A percentile compares a stretch with the other conserved stretches of the same genome.
Conservation (phyloP, 169 alveolate genomes). For the Plasmodium gallinaceum region DNA sequence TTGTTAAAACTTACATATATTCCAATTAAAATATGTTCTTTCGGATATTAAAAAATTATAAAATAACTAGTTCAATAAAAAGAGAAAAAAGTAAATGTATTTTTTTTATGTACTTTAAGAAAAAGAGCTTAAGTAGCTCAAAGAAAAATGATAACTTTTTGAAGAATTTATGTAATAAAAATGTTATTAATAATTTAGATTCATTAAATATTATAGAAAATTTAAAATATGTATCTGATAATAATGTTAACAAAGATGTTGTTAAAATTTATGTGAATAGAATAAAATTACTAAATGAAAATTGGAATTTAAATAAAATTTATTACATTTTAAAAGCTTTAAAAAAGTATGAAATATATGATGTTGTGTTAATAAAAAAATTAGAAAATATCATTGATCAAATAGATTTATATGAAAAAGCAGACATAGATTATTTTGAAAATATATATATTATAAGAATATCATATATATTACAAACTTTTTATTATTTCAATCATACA, state of each 20-base stretch:
- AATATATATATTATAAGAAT: constrained; percentile 64
- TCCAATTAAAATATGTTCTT: no score
- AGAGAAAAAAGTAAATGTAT: background rate
- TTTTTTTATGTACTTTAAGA: constrained; percentile 3
- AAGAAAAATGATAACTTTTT: constrained; percentile 8
- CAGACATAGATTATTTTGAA: constrained; percentile 48
- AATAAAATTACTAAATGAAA: constrained; percentile 36
- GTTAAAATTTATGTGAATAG: constrained; percentile 26
- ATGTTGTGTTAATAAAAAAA: constrained; percentile 24
- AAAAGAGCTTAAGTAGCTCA: background rate
- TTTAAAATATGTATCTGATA: constrained; percentile 54
- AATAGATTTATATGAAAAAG: constrained; percentile 4
- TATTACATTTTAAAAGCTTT: constrained; percentile 62
- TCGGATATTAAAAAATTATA: no score
- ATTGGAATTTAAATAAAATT: constrained; percentile 63
- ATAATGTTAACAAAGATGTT: constrained; percentile 41
- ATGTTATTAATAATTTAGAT: constrained; percentile 60
- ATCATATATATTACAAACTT: constrained; percentile 55
- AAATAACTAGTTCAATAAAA: no score
- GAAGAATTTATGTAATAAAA: constrained; percentile 66
- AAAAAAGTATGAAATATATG: constrained; percentile 39
- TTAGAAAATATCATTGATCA: constrained; percentile 29
- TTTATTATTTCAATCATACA: constrained; percentile 25
- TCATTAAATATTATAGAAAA: constrained; percentile 42
- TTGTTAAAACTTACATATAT: no score